phyloP scores from a whole-genome alignment of 2,329 filamentous ascomycete genomes.

The Trichoderma cornu-damae region DNA sequence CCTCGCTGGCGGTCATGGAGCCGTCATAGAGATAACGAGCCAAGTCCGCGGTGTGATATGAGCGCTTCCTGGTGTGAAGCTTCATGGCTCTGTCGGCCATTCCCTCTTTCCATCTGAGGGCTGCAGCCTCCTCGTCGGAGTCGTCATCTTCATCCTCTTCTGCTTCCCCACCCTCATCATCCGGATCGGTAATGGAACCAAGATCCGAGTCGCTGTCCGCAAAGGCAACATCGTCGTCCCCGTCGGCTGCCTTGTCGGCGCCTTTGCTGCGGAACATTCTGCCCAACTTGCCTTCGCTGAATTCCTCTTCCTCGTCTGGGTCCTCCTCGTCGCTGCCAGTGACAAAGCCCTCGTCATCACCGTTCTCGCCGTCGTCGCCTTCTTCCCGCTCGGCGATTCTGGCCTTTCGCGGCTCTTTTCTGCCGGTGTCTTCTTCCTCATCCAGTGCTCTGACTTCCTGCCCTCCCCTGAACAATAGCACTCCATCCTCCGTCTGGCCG shows the following conservation, averaged over 20 bases:
- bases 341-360: slow-evolving; percentile 51
- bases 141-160: slow-evolving; percentile 47
- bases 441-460: slow-evolving; percentile 57
- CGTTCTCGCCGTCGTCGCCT: slow-evolving; percentile 53
- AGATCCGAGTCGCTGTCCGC: slow-evolving; percentile 97
- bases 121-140: slow-evolving; percentile 65
- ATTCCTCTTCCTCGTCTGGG: slow-evolving; percentile 52
- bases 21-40: slow-evolving; percentile 86
- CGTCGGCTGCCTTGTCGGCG: slow-evolving; percentile 43
- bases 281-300: slow-evolving; percentile 55
- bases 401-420: slow-evolving; percentile 54
- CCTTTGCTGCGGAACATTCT: slow-evolving; percentile 52
- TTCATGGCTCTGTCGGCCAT: slow-evolving; percentile 68
- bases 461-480: slow-evolving; percentile 80
- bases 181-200: slow-evolving; percentile 67
- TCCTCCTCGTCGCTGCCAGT: slow-evolving; percentile 50
- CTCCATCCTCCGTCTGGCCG: slow-evolving; percentile 73
- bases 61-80: slow-evolving; percentile 63
- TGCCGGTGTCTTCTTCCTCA: slow-evolving; percentile 51
- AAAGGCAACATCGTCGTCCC: slow-evolving; percentile 74
- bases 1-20: slow-evolving; percentile 67
- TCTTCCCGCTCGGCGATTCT: slow-evolving; percentile 57
- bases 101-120: slow-evolving; percentile 81
- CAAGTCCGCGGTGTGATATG: slow-evolving; percentile 76
- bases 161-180: slow-evolving; percentile 41